These are phyloP conservation scores for Obba rivulosa DNA, from an alignment of 768 basidiomycete species.

Conservation along the genomic window DNA sequence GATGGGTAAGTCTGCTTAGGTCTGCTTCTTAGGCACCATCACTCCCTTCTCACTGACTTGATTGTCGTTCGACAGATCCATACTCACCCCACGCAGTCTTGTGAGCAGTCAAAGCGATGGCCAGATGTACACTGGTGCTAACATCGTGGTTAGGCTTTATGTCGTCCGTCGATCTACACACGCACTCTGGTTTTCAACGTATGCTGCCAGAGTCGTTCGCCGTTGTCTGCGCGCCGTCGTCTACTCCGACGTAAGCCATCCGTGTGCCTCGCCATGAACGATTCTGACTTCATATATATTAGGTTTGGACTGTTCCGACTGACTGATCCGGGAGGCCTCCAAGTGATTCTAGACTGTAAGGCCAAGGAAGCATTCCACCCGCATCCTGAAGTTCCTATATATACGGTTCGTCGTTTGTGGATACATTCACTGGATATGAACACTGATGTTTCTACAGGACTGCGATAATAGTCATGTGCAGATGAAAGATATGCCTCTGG, in stretches of 20 bases:
- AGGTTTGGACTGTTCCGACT: conserved; percentile 88
- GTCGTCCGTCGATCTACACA: conserved; percentile 92
- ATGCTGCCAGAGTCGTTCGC: conserved; percentile 93
- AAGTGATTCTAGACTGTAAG: conserved; percentile 62
- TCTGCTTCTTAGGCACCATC: neutral
- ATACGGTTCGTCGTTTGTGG: conserved; percentile 57
- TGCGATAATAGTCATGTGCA: conserved; percentile 83
- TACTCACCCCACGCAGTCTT: conserved; percentile 87
- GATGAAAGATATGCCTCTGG: conserved; percentile 65
- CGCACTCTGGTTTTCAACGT: conserved; percentile 82
- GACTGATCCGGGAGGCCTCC: conserved; percentile 81
- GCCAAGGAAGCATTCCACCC: conserved; percentile 81
- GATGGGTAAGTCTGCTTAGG: conserved; percentile 65
- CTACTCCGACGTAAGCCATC: conserved; percentile 58
- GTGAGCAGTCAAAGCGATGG: conserved; percentile 34
- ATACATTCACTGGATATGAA: conserved; percentile 6
- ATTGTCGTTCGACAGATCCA: conserved; percentile 59
- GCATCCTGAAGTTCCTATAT: conserved; percentile 78
- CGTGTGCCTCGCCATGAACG: neutral
- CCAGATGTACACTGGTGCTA: neutral
- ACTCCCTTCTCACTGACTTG: neutral
- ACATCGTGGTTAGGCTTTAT: conserved; percentile 59
- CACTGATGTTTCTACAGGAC: conserved; percentile 42
- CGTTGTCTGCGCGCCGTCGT: conserved; percentile 84
- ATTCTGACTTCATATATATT: neutral